Base-by-base conservation (phyloP, 345 rosid genomes). In the Lepidium didymum region DNA sequence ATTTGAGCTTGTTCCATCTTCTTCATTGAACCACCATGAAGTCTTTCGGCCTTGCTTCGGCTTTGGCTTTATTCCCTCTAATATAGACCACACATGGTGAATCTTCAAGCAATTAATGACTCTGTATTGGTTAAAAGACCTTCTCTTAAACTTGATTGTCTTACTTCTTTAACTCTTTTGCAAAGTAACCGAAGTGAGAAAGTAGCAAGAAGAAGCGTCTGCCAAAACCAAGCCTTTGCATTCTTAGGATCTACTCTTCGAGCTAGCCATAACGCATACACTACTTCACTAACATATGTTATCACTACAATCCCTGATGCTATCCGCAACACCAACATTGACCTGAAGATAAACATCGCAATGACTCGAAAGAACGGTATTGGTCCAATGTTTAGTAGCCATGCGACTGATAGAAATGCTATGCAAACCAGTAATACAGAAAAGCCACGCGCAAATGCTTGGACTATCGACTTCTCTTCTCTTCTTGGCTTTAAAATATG, bases 181-280 rank as follows among this genome's bases (percentile, higher is more conserved):
- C 35, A 38, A 46, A 64, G 65, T 5, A 72, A 72, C 0, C 70
- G 31, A 56, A 64, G 70, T 0, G 70, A 72, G 76, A 72, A 72
- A 37, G 76, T 72, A 56, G 76, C 70, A 0, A 72, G 76, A 46
- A 72, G 70, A 19, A 72, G 36, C 10, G 76, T 64, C 13, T 53
- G 25, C 77, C 71, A 73, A 49, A 73, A 73, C 61, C 71, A 73
- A 40, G 67, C 66, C 13, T 21, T 65, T n/a, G 77, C 77, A 51
- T 73, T 57, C 47, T 8, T 56, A 8, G 71, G 66, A 49, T 72
- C 76, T 37, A 72, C 66, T 56, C 59, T 72, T 29, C 53, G 4
- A 64, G 54, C 71, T 5, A 64, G n/a, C 64, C 65, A 64, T 34
- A 64, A 72, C 27, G 76, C 76, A 37, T 47, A 56, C n/a, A 72